Evolutionary conservation across 2,329 filamentous ascomycete species (phyloP), one percentile per base, ranked within the genome.

Genomic region (Epichloe baconii): DNA sequence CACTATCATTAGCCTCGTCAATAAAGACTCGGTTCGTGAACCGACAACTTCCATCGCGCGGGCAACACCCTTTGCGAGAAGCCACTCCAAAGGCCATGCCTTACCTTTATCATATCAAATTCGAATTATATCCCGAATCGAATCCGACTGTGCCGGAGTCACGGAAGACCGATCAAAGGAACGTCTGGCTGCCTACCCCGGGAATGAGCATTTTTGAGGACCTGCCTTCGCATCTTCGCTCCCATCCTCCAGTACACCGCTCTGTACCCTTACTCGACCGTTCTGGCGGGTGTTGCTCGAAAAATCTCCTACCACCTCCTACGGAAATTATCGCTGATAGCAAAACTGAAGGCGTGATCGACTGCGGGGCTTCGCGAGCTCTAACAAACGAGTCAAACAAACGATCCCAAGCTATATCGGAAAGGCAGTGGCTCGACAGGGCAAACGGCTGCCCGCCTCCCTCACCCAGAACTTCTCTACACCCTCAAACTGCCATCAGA

Each of bases 71-170:
- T 23, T 34, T 42, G 38, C 31, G 31, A 21, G 10, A 12, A 38
- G 14, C n/a, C n/a, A 46, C 12, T 15, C 23, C 4, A 36, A 47
- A 41, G 54, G 55, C 54, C 50, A 81, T 81, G 78, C 75, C 76
- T 69, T 82, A 81, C 63, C 79, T 78, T 56, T 84, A 83, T 59
- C 80, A 84, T 58, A 61, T 85, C n/a, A 82, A 78, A 58, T 75
- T 85, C 59, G 81, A 85, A 68, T 71, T 84, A 42, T 84, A 83
- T 63, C 66, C 71, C 43, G 72, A 67, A 54, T 64, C 71, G 45
- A 64, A 68, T 48, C 70, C 71, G 4, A 23, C 56, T 45, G 50
- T 54, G 45, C 17, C 52, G 52, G 26, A 53, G 49, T 53, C 50
- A 23, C 12, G 52, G 49, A 37, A 54, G 48, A 51, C 17, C 23